phyloP scores from a whole-genome alignment of 2,329 filamentous ascomycete species.

The Talaromyces marneffei region DNA sequence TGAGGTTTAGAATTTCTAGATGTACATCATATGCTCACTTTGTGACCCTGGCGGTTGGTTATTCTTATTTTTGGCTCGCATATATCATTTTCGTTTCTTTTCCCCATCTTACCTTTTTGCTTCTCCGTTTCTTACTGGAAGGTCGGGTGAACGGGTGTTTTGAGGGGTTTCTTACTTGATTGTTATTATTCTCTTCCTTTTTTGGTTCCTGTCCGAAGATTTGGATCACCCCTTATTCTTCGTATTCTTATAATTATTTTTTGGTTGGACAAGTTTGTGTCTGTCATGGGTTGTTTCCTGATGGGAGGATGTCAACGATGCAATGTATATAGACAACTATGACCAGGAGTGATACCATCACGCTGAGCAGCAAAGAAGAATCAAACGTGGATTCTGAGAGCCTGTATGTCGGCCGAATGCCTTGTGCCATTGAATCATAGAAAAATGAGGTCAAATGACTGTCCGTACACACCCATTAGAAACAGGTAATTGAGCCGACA shows the following conservation, averaged over 20 bases:
- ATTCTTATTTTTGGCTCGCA: constrained; percentile 5
- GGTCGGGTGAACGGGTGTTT: neutral
- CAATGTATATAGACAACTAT: constrained; percentile 1
- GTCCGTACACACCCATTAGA: no score
- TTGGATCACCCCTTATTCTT: neutral
- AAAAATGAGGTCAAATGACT: neutral
- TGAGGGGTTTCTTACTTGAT: neutral
- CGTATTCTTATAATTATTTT: neutral
- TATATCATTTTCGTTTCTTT: constrained; percentile 1
- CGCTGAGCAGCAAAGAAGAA: neutral
- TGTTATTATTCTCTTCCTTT: neutral
- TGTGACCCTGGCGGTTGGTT: constrained; percentile 11
- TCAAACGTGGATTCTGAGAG: neutral
- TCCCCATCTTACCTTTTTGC: neutral
- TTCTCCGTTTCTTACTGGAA: neutral
- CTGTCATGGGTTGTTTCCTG: neutral
- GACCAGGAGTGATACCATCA: neutral
- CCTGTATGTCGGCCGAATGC: neutral
- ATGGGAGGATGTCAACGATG: neutral
- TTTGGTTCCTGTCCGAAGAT: neutral
- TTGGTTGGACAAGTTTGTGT: neutral
- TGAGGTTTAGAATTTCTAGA: constrained; percentile 11
- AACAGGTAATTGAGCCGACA: neutral
- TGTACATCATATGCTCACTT: constrained; percentile 12
- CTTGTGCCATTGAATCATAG: no score